Conservation (phyloP, 139 green algal species). For the Tetradesmus obliquus region DNA sequence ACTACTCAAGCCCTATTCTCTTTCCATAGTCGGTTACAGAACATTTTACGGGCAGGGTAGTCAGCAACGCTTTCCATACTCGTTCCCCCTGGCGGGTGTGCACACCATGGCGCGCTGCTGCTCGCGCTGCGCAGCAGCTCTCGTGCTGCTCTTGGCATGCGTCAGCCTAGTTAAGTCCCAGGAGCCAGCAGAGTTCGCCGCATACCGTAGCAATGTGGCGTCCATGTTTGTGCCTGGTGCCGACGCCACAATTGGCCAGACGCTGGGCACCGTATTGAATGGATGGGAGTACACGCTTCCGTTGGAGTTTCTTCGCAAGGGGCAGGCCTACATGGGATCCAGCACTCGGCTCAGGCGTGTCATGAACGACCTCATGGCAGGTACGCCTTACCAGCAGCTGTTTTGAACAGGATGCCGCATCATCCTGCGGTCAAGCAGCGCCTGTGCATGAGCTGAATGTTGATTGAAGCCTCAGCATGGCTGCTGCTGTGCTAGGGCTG, state of each 20-base stretch:
- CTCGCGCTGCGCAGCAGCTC: constrained; percentile 4
- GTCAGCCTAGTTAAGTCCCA: background rate
- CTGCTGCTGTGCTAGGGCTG: background rate
- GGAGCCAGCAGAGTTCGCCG: constrained; percentile 27
- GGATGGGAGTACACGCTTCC: constrained; percentile 39
- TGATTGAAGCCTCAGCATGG: background rate
- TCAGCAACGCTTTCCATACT: background rate
- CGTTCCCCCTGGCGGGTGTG: background rate
- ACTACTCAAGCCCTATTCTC: background rate
- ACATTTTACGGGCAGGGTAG: background rate
- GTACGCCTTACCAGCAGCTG: background rate
- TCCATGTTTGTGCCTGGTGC: background rate
- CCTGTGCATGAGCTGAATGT: background rate
- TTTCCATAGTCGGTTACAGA: background rate
- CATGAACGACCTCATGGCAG: constrained; percentile 29
- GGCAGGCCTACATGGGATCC: constrained; percentile 40
- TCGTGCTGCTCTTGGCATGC: background rate
- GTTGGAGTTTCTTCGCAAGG: constrained; percentile 42
- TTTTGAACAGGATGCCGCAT: background rate
- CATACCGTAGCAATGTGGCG: constrained; percentile 12
- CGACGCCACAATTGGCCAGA: constrained; percentile 15
- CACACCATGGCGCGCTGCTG: background rate
- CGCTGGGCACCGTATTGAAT: background rate
- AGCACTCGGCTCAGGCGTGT: constrained; percentile 41
- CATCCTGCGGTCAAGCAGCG: background rate